Percentiles rank a stretch among this genome's conserved stretches.
Conservation (phyloP, 176 grass and related monocot genomes). For the Tillandsia fasciculata region DNA sequence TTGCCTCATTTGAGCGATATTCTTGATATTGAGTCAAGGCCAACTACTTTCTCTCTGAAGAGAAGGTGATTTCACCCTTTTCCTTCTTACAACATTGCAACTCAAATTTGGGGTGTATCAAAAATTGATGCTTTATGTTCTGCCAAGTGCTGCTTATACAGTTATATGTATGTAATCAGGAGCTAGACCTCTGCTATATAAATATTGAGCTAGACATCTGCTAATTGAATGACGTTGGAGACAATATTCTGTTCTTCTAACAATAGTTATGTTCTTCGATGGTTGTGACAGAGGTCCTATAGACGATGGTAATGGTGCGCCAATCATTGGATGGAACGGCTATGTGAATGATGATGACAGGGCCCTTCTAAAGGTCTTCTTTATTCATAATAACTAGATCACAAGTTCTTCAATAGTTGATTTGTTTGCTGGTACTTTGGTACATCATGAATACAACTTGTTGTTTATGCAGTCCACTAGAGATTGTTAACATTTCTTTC, state of each 20-base stretch:
- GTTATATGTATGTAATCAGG: too few relatives aligned
- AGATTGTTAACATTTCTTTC: slow-evolving; percentile 16
- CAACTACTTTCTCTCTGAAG: slow-evolving; percentile 83
- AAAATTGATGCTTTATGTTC: neutral
- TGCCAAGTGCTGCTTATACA: neutral
- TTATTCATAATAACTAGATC: slow-evolving; percentile 6
- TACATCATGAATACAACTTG: too few relatives aligned
- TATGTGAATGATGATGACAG: slow-evolving; percentile 96
- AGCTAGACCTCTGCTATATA: too few relatives aligned
- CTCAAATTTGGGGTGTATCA: neutral
- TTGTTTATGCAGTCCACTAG: too few relatives aligned
- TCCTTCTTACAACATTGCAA: neutral
- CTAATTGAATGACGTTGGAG: slow-evolving; percentile 5
- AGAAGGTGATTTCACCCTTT: slow-evolving; percentile 39
- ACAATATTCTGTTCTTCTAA: neutral
- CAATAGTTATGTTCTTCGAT: slow-evolving; percentile 14
- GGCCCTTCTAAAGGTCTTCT: slow-evolving; percentile 72
- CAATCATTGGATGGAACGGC: slow-evolving; percentile 53
- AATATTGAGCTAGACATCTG: neutral
- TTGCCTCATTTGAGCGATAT: slow-evolving; percentile 85
- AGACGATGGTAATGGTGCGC: slow-evolving; percentile 40
- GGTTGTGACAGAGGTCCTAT: slow-evolving; percentile 40
- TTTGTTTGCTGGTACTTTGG: neutral
- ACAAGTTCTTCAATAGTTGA: neutral
- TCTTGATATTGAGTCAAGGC: slow-evolving; percentile 59